A percentile compares a stretch with the other conserved stretches of the same genome.
phyloP scores from a whole-genome alignment of 129 eudicot genomes.

The Heracleum sosnowskyi region DNA sequence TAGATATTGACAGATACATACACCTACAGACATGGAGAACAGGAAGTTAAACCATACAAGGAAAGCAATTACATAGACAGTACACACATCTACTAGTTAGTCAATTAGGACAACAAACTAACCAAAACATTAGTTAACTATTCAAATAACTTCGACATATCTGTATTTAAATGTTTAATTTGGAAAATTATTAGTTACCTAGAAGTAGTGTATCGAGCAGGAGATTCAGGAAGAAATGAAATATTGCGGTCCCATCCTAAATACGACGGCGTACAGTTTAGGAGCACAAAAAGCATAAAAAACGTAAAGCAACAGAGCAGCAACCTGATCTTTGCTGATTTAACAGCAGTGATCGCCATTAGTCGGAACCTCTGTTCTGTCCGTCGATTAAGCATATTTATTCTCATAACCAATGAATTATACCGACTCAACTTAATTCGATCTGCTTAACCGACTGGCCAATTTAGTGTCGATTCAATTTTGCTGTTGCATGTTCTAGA shows the following conservation, averaged over 20 bases:
- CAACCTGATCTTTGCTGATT: slow-evolving; percentile 57
- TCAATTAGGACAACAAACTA: not conserved
- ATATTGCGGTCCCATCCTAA: slow-evolving; percentile 38
- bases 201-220: slow-evolving; percentile 24
- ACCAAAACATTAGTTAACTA: not conserved
- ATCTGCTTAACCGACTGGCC: not conserved
- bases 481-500: not conserved
- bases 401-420: slow-evolving; percentile 27
- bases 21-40: not conserved
- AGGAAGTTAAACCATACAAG: not conserved
- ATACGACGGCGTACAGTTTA: slow-evolving; percentile 44
- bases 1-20: not conserved
- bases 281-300: slow-evolving; percentile 40
- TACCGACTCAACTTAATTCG: not conserved
- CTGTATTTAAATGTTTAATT: not conserved
- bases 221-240: slow-evolving; percentile 22
- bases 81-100: not conserved
- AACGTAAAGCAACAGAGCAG: slow-evolving; percentile 45
- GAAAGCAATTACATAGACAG: not conserved
- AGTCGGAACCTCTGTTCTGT: slow-evolving; percentile 49
- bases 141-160: not conserved
- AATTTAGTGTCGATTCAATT: not conserved
- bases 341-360: slow-evolving; percentile 39
- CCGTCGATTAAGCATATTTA: slow-evolving; percentile 55
- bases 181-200: slow-evolving; percentile 24